Evolutionary conservation across 306 rosid genomes (phyloP).

Genomic region (Sechiopsis laciniata): DNA sequence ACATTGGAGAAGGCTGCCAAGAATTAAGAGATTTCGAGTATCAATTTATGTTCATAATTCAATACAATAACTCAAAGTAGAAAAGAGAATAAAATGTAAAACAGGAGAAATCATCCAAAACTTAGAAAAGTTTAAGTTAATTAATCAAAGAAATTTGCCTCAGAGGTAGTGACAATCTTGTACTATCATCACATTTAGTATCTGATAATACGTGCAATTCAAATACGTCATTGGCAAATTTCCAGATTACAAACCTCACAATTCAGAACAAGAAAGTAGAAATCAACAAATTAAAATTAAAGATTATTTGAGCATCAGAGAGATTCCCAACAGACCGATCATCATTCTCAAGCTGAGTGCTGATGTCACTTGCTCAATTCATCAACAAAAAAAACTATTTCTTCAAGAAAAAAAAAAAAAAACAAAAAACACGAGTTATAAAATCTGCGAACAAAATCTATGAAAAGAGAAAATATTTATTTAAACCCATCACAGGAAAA

Average conservation of each 20-base stretch:
- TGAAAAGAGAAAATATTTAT: neutral
- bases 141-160: conserved; percentile 18
- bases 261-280: neutral
- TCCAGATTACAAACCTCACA: neutral
- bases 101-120: neutral
- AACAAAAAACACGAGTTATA: neutral
- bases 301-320: conserved; percentile 41
- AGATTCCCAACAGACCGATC: conserved; percentile 62
- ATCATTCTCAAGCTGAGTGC: conserved; percentile 40
- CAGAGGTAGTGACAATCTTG: conserved; percentile 69
- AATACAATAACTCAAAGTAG: too few relatives aligned
- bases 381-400: too few relatives aligned
- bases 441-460: neutral
- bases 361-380: too few relatives aligned
- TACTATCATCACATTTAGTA: conserved; percentile 42
- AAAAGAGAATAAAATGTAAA: neutral
- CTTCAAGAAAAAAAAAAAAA: too few relatives aligned
- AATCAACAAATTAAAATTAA: neutral
- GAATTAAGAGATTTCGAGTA: too few relatives aligned
- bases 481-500: conserved; percentile 22
- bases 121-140: neutral
- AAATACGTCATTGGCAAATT: conserved; percentile 53
- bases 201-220: conserved; percentile 49
- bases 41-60: conserved; percentile 7
- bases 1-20: conserved; percentile 38